Conservation (phyloP, 2,329 filamentous ascomycete genomes). For the Botrytis aclada region DNA sequence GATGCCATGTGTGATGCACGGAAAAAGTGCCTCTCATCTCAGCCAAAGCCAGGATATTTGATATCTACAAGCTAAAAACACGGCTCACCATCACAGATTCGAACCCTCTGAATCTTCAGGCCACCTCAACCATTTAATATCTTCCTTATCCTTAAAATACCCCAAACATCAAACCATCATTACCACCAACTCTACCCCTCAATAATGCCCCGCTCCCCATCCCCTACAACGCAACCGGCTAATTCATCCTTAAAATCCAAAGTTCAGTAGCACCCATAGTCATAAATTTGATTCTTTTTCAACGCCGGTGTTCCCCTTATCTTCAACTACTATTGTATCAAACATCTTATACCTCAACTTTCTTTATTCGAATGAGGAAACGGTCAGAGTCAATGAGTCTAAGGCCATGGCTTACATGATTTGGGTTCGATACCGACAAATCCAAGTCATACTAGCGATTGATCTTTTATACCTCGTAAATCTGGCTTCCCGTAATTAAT, state of each 20-base stretch:
- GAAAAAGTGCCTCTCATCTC: too few species aligned
- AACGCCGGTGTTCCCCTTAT: too few species aligned
- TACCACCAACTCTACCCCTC: not conserved
- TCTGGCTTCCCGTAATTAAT: too few species aligned
- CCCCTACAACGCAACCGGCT: not conserved
- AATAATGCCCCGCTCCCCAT: not conserved
- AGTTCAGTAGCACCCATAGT: too few species aligned
- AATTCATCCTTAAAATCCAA: too few species aligned
- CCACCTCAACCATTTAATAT: not conserved
- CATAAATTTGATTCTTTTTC: too few species aligned
- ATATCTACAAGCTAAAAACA: not conserved
- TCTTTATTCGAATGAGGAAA: not conserved
- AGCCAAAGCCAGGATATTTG: not conserved
- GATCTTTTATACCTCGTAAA: too few species aligned
- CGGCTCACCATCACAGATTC: not conserved
- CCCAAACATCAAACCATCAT: not conserved
- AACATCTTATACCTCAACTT: not conserved
- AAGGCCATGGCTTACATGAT: not conserved
- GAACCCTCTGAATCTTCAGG: not conserved
- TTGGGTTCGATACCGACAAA: not conserved
- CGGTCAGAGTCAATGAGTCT: not conserved
- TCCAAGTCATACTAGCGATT: not conserved
- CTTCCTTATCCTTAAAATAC: not conserved
- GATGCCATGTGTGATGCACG: not conserved
- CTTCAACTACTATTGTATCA: not conserved